Evolutionary conservation across 208 protist species (phyloP).

Genomic region (Leishmania tropica): DNA sequence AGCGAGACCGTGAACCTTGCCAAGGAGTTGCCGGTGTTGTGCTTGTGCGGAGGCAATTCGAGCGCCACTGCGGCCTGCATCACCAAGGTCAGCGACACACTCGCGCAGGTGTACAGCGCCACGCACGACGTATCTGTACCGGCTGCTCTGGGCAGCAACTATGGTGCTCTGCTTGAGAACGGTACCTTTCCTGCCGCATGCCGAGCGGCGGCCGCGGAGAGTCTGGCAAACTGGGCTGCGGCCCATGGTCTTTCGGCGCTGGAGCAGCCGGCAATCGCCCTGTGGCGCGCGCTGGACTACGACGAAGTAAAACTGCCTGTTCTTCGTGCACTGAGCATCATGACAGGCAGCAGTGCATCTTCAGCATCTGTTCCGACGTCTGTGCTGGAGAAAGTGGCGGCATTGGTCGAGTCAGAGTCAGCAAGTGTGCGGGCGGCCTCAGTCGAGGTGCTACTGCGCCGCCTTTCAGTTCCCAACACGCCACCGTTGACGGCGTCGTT

Average conservation of each 20-base stretch:
- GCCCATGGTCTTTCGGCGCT: conserved; percentile 11
- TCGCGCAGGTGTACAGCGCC: conserved; percentile 17
- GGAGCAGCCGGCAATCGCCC: conserved; percentile 3
- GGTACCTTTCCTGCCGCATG: conserved; percentile 10
- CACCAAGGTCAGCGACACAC: conserved; percentile 20
- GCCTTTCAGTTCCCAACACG: conserved; percentile 5
- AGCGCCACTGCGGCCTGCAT: conserved; percentile 14
- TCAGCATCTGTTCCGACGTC: conserved; percentile 21
- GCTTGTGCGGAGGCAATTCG: conserved; percentile 6
- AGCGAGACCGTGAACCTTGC: conserved; percentile 12
- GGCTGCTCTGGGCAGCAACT: conserved; percentile 11
- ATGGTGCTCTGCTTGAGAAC: conserved; percentile 17
- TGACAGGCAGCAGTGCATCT: conserved; percentile 20
- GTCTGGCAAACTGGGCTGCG: conserved; percentile 26
- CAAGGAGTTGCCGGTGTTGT: conserved; percentile 17
- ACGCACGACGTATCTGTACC: conserved; percentile 18
- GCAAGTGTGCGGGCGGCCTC: conserved; percentile 23
- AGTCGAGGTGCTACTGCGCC: conserved; percentile 20
- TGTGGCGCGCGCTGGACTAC: conserved; percentile 19
- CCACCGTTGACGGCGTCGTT: conserved; percentile 4
- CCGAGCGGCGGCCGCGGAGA: conserved; percentile 26
- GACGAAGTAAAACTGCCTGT: conserved; percentile 15
- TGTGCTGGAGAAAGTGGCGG: conserved; percentile 29
- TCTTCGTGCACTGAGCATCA: conserved; percentile 20
- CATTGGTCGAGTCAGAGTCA: conserved; percentile 19